Evolutionary conservation across 129 eudicot species (phyloP).

Genomic region (Solidago caesia): DNA sequence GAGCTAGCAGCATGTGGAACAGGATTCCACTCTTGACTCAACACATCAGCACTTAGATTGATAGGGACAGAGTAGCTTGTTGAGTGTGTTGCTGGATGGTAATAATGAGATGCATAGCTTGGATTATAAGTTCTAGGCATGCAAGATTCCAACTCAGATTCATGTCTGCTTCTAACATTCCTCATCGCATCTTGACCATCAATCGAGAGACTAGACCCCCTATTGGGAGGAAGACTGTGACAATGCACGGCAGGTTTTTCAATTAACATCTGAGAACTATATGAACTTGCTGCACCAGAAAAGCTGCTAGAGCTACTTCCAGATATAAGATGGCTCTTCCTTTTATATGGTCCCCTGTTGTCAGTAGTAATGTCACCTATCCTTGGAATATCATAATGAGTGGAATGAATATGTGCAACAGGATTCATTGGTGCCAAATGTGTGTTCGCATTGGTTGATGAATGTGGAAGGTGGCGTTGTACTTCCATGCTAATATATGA

Average conservation of each 20-base stretch:
- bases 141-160: constrained; percentile 28
- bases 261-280: constrained; percentile 27
- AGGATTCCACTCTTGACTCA: constrained; percentile 31
- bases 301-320: constrained; percentile 34
- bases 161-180: constrained; percentile 30
- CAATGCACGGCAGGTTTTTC: constrained; percentile 26
- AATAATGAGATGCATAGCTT: constrained; percentile 22
- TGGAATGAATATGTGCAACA: constrained; percentile 21
- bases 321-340: constrained; percentile 21
- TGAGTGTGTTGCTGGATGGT: constrained; percentile 24
- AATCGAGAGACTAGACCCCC: constrained; percentile 22
- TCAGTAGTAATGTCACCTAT: constrained; percentile 15
- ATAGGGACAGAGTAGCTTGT: constrained; percentile 15
- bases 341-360: constrained; percentile 26
- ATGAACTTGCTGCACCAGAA: constrained; percentile 37
- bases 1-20: constrained; percentile 22
- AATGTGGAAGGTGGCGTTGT: constrained; percentile 24
- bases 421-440: constrained; percentile 16
- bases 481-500: constrained; percentile 28
- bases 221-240: constrained; percentile 21
- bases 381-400: constrained; percentile 15
- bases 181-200: constrained; percentile 22
- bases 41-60: constrained; percentile 25
- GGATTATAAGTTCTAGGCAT: constrained; percentile 19
- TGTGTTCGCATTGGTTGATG: constrained; percentile 29